phyloP scores from a whole-genome alignment of 495 filamentous ascomycete species.

The Lasiosphaeris hirsuta region DNA sequence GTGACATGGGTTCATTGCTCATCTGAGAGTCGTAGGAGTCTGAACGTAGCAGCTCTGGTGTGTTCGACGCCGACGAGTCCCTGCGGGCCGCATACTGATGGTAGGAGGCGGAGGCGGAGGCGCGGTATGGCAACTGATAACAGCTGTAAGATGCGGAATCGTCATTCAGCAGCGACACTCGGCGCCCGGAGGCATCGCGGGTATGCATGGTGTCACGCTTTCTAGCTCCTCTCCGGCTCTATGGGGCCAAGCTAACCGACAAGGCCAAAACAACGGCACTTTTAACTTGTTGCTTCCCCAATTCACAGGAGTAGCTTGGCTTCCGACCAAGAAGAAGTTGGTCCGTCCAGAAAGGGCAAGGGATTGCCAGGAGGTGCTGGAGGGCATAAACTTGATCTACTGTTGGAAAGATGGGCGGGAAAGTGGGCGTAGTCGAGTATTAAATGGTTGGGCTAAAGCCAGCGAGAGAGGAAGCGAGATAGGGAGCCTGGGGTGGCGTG shows the following conservation, averaged over 20 bases:
- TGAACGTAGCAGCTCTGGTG: conserved; percentile 49
- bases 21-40: conserved; percentile 55
- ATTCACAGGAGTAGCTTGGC: not conserved
- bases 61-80: conserved; percentile 39
- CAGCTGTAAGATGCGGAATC: conserved; percentile 26
- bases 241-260: not conserved
- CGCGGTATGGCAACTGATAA: conserved; percentile 10
- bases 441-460: too few relatives aligned
- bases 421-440: too few relatives aligned
- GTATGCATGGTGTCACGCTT: conserved; percentile 38
- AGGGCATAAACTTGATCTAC: not conserved
- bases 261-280: not conserved
- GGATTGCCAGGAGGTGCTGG: not conserved
- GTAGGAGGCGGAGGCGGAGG: conserved; percentile 7
- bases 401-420: too few relatives aligned
- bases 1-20: conserved; percentile 45
- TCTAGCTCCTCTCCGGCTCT: not conserved
- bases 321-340: not conserved
- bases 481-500: too few relatives aligned
- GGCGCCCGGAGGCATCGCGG: conserved; percentile 47
- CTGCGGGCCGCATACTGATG: conserved; percentile 20
- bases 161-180: conserved; percentile 54
- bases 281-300: too few relatives aligned
- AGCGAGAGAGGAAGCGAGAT: too few relatives aligned
- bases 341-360: not conserved